Evolutionary conservation across 176 grass and related monocot species (phyloP), one percentile per base, ranked within the genome.

Genomic region (Bothriochloa decipiens): DNA sequence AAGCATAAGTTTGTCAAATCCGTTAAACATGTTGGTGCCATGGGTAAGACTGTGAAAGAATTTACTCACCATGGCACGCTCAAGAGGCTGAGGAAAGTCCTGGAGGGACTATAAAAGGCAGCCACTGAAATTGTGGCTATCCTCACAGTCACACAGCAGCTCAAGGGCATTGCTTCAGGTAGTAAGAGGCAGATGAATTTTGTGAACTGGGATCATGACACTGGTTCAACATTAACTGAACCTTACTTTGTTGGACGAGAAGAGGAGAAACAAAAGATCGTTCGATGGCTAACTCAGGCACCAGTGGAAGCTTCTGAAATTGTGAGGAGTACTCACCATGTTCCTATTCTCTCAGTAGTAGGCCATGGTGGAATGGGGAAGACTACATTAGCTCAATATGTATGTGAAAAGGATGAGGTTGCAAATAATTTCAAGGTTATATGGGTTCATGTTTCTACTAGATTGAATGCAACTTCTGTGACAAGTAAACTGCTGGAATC

Each of bases 341-440:
- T 72, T 27, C 20, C 85, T 15, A 10, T 83, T 57, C 13, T 91
- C 47, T 27, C 81, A 0, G 0, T 91, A 16, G 33, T 92, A 42
- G 90, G 90, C 13, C 55, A 70, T 25, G 79, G 86, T 63, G 90
- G 86, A 9, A 67, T 92, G 45, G 86, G 90, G 45, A 92, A 92
- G 40, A 92, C 86, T 52, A 92, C 90, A n/a, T 76, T 92, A 12
- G 90, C 85, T 18, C 90, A 92, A 5, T 4, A 46, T 16, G 15
- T 79, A 26, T 83, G 57, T 11, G 12, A 86, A 36, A 7, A 86
- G 1, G 36, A 27, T 0, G 33, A 46, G 10, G 17, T 75, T 3
- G 11, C 7, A 0, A 22, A 27, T 0, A 12, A 83, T 18, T 92
- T 89, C 1, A 22, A 68, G 45, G 40, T 75, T 12, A 89, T 92